Base-by-base conservation (phyloP, 2,329 filamentous ascomycete genomes). In the Colletotrichum paranaense region DNA sequence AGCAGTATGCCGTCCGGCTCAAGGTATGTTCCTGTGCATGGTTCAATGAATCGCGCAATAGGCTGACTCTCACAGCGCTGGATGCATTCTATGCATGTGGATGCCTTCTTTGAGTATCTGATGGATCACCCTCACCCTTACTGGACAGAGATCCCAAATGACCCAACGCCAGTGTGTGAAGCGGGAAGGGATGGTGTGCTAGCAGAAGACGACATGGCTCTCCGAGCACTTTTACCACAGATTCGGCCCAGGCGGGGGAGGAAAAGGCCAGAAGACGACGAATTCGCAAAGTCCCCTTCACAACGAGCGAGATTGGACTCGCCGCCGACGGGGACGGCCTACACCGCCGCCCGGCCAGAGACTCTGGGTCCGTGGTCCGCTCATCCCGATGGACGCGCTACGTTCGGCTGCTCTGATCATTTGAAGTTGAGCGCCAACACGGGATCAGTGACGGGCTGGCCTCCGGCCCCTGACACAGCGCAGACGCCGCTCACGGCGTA, bases 11-110 rank as follows among this genome's bases (percentile, higher is more conserved):
- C 56, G 95, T 98, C 59, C 90, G 95, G 72, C 85, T 98, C 70
- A 98, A 98, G 90, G 94, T 95, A 83, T 79, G 22, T 38, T 62
- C 1, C 49, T 19, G 16, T 5, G 4, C 1, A 11, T 19, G 3
- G 35, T 5, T 56, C 49, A 11, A 3, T 56, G 5, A 14, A 9
- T 58, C 35, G 63, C 28, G 70, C 57, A 58, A 11, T 7, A 8
- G 16, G 49, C 68, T 75, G 69, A 76, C 52, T 4, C 58, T n/a
- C 59, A 52, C 78, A 94, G 94, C 92, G 96, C 79, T 98, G 95
- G 95, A 97, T 98, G 94, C 94, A 95, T 80, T 95, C 95, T 5
- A 96, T 97, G 93, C 95, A 98, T 81, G 91, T 98, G 65, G 94
- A 97, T 86, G 94, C 95, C 12, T 98, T 98, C 81, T 98, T 98